These are phyloP conservation scores for Fusarium albosuccineum DNA, from an alignment of 2,329 filamentous ascomycete genomes.

Conservation along the genomic window DNA sequence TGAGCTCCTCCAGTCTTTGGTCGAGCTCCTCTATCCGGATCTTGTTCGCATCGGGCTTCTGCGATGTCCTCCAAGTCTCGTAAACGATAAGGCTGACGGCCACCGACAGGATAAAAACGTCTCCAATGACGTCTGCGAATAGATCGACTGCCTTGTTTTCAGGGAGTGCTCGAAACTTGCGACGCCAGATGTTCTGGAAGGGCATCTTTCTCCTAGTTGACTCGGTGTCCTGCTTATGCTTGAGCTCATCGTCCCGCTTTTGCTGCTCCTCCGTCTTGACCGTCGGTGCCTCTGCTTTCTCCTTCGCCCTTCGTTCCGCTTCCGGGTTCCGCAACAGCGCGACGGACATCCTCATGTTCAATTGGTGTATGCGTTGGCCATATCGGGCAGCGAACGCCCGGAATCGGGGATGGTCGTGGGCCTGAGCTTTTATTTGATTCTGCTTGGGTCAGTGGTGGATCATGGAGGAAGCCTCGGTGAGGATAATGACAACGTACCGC, in stretches of 20 bases:
- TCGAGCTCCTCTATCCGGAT: constrained; percentile 66
- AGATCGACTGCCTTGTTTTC: constrained; percentile 75
- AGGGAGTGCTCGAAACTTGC: constrained; percentile 73
- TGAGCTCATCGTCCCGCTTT: constrained; percentile 64
- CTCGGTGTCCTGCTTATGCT: constrained; percentile 53
- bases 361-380: constrained; percentile 74
- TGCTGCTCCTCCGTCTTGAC: constrained; percentile 74
- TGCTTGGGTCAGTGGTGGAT: constrained; percentile 48
- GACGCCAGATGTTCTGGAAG: constrained; percentile 69
- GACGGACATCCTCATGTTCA: constrained; percentile 75
- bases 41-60: constrained; percentile 70
- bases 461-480: background rate
- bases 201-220: constrained; percentile 44
- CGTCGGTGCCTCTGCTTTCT: constrained; percentile 73
- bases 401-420: constrained; percentile 73
- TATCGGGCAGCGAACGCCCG: constrained; percentile 71
- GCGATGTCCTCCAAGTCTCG: constrained; percentile 70
- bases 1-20: constrained; percentile 62
- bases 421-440: constrained; percentile 76
- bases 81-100: constrained; percentile 70
- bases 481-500: constrained; percentile 63
- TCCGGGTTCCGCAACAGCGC: constrained; percentile 69
- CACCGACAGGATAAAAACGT: constrained; percentile 72
- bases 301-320: constrained; percentile 69
- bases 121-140: constrained; percentile 75